Percentiles rank a stretch among this genome's conserved stretches.
These are phyloP conservation scores for Scedosporium boydii DNA, from an alignment of 2,329 filamentous ascomycete genomes.

Conservation along the genomic window DNA sequence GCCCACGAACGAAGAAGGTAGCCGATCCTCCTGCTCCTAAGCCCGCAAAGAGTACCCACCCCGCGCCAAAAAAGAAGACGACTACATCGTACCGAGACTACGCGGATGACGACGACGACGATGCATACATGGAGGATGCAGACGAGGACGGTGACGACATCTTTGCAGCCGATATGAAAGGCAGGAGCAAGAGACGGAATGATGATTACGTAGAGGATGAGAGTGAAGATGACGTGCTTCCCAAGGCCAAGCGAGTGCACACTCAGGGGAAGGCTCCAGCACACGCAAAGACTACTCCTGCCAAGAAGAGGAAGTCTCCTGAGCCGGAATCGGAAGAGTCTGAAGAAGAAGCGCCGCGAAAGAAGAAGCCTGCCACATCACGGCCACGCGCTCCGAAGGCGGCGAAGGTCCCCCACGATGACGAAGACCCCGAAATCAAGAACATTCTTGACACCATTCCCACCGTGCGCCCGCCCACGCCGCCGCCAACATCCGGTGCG, in stretches of 20 bases:
- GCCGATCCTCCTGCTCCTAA: slow-evolving; percentile 19
- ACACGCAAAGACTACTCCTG: slow-evolving; percentile 19
- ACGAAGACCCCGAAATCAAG: slow-evolving; percentile 61
- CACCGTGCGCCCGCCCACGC: slow-evolving; percentile 71
- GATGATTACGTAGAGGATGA: slow-evolving; percentile 69
- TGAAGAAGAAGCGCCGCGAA: slow-evolving; percentile 51
- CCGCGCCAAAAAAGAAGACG: slow-evolving; percentile 27
- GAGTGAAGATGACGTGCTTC: slow-evolving; percentile 59
- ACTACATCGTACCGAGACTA: slow-evolving; percentile 31
- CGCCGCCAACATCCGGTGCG: slow-evolving; percentile 58
- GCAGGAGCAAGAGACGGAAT: slow-evolving; percentile 55
- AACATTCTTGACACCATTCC: slow-evolving; percentile 84
- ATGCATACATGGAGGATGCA: slow-evolving; percentile 56
- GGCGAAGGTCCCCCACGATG: slow-evolving; percentile 57
- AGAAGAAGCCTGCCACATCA: slow-evolving; percentile 50
- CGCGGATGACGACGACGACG: slow-evolving; percentile 39
- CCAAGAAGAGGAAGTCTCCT: slow-evolving; percentile 50
- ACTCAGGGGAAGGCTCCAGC: slow-evolving; percentile 25
- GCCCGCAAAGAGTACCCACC: slow-evolving; percentile 3
- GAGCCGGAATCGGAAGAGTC: slow-evolving; percentile 44
- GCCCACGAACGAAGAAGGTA: slow-evolving; percentile 37
- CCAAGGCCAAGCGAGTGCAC: slow-evolving; percentile 50
- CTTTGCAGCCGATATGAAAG: slow-evolving; percentile 63
- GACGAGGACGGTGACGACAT: slow-evolving; percentile 71
- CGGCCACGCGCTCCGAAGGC: slow-evolving; percentile 45